Percentiles rank a stretch among this genome's conserved stretches.
phyloP scores from a whole-genome alignment of 1,284 basidiomycete species.

The Ganoderma multipileum region DNA sequence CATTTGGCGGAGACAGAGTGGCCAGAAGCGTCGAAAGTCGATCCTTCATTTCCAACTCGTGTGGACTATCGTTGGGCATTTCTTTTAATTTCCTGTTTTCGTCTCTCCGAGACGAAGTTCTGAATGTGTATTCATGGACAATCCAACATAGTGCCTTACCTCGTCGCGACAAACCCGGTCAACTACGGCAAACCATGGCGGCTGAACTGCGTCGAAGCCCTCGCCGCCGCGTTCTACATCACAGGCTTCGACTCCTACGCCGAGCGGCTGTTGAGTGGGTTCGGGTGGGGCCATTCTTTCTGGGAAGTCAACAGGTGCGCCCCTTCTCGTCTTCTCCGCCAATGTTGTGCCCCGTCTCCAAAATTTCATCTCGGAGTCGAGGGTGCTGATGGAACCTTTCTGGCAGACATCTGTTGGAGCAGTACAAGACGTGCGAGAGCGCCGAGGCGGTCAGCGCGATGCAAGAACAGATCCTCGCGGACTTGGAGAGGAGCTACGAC shows the following conservation, averaged over 20 bases:
- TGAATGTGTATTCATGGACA: background rate
- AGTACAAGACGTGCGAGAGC: conserved; percentile 75
- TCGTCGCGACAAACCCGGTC: conserved; percentile 91
- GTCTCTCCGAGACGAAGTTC: background rate
- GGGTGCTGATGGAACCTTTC: conserved; percentile 1
- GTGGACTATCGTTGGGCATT: background rate
- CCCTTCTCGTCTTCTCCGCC: background rate
- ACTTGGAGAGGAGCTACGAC: conserved; percentile 71
- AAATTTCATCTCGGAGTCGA: background rate
- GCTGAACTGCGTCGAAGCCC: conserved; percentile 91
- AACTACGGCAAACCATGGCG: conserved; percentile 97
- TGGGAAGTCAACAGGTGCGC: conserved; percentile 82
- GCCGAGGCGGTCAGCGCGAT: conserved; percentile 68
- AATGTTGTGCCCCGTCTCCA: background rate
- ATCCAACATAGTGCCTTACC: conserved; percentile 79
- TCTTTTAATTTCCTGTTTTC: background rate
- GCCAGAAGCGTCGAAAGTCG: no score
- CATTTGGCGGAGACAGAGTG: background rate
- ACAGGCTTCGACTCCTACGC: conserved; percentile 86
- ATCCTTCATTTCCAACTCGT: no score
- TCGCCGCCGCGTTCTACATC: conserved; percentile 93
- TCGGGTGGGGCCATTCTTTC: conserved; percentile 91
- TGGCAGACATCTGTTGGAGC: conserved; percentile 52
- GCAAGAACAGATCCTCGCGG: conserved; percentile 79
- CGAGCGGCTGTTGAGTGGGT: conserved; percentile 76